phyloP scores from a whole-genome alignment of 2,329 filamentous ascomycete species.

The Thelonectria rubi region DNA sequence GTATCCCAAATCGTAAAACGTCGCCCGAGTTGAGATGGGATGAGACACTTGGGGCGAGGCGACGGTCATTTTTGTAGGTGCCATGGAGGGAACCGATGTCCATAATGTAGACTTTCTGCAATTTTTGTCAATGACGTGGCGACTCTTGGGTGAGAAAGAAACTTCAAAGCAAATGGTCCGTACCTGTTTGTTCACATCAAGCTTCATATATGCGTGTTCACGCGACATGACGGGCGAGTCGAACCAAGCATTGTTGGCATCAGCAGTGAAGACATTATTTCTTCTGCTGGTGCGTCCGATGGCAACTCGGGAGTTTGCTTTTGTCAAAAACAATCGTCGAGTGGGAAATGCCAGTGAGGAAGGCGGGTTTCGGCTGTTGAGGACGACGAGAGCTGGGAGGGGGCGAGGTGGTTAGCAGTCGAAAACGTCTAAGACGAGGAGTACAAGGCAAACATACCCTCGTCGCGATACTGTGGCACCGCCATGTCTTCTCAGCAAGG shows the following conservation, averaged over 20 bases:
- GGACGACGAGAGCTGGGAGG: slow-evolving; percentile 44
- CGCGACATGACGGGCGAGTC: slow-evolving; percentile 78
- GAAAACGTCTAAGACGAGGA: slow-evolving; percentile 2
- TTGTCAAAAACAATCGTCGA: slow-evolving; percentile 46
- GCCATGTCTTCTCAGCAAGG: slow-evolving; percentile 29
- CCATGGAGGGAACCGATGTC: slow-evolving; percentile 64
- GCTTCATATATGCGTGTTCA: slow-evolving; percentile 66
- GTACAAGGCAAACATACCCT: slow-evolving; percentile 29
- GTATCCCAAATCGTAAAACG: slow-evolving; percentile 48
- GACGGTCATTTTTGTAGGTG: slow-evolving; percentile 55
- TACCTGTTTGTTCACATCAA: slow-evolving; percentile 57
- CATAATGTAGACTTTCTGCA: slow-evolving; percentile 55
- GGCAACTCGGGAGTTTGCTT: slow-evolving; percentile 40
- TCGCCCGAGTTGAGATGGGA: slow-evolving; percentile 44
- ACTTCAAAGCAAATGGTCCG: slow-evolving; percentile 24
- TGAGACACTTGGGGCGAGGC: slow-evolving; percentile 30
- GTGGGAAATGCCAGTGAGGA: slow-evolving; percentile 35
- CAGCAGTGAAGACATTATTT: slow-evolving; percentile 46
- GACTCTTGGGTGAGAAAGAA: neutral
- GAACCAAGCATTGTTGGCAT: slow-evolving; percentile 69
- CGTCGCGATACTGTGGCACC: slow-evolving; percentile 39
- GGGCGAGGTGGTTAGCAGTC: slow-evolving; percentile 22
- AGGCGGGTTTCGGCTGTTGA: slow-evolving; percentile 39
- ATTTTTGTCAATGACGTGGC: slow-evolving; percentile 28
- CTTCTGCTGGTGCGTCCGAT: slow-evolving; percentile 59